Percentiles rank a stretch among this genome's conserved stretches.
Evolutionary conservation across 495 filamentous ascomycete genomes (phyloP).

Genomic region (Cercophora newfieldiana): DNA sequence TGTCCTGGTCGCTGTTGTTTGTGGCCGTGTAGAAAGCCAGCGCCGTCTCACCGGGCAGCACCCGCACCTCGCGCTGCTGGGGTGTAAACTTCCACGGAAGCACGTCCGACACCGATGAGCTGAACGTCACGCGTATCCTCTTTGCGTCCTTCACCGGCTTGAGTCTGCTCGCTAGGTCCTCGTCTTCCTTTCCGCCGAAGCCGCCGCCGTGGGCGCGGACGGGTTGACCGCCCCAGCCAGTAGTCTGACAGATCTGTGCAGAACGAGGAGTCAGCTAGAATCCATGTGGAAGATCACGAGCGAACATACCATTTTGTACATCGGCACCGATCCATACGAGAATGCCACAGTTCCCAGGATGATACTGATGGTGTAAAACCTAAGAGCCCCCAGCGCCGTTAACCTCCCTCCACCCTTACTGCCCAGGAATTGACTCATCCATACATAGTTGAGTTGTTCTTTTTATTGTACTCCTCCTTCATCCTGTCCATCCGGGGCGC

Average conservation of each 20-base stretch:
- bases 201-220: constrained; percentile 69
- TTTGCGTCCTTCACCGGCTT: constrained; percentile 75
- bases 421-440: constrained; percentile 18
- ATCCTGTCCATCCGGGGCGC: constrained; percentile 56
- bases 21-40: constrained; percentile 97
- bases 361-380: constrained; percentile 80
- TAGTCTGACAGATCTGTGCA: constrained; percentile 90
- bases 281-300: neutral
- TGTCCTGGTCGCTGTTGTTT: constrained; percentile 83
- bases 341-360: constrained; percentile 89
- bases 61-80: constrained; percentile 94
- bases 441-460: constrained; percentile 62
- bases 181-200: constrained; percentile 41
- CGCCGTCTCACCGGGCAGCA: constrained; percentile 93
- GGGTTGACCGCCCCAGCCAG: constrained; percentile 92
- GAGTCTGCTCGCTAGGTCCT: constrained; percentile 71
- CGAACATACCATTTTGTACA: constrained; percentile 87
- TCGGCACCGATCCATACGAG: constrained; percentile 91
- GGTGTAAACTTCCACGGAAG: constrained; percentile 97
- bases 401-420: neutral
- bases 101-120: constrained; percentile 88
- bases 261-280: neutral
- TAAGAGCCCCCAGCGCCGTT: constrained; percentile 34
- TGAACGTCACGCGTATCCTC: constrained; percentile 94
- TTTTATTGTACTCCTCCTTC: constrained; percentile 54